Evolutionary conservation across 805 yeast species (phyloP), one percentile per base, ranked within the genome.

Genomic region (Priceomyces melissophilus): DNA sequence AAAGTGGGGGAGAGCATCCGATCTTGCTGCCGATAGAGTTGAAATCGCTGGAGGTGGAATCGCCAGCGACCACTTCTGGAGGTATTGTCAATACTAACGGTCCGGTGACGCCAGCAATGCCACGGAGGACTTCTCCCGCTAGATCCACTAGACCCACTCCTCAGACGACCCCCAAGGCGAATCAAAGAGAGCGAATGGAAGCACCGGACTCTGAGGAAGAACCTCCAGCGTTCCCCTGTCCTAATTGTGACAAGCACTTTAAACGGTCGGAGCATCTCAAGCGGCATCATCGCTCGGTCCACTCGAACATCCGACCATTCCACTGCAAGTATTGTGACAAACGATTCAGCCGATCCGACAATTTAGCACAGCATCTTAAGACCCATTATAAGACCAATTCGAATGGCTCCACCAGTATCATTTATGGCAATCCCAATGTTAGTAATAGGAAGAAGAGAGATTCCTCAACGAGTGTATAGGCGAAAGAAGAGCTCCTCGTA

Each of bases 301-400:
- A 69, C 50, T 63, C 70, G n/a, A 67, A 66, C 45, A 65, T 67
- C 40, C 53, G 74, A 12, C 74, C 74, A 2, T 68, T 67, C 53
- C 73, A 66, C 44, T 69, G 74, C 52, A 67, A 67, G 44, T 65
- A 63, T 47, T 69, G 74, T 47, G 73, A 67, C 15, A 69, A 69
- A 59, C 67, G 67, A 53, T 69, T 69, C 49, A 79, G 85, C 27
- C 50, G 74, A 38, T 60, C 68, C 4, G 74, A 69, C 48, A 69
- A 69, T 44, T 60, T 69, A 54, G 72, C 72, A 5, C 87, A 82
- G 55, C 88, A 69, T 46, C 59, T 67, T 48, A 69, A 69, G 49
- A 69, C 74, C 4, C 74, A 69, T 42, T 63, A 61, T 48, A 61
- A 60, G 41, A 30, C 57, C 33, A 57, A 63, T 39, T 44, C 57